phyloP scores from a whole-genome alignment of 768 basidiomycete species.

The Amanita pseudoporphyria region DNA sequence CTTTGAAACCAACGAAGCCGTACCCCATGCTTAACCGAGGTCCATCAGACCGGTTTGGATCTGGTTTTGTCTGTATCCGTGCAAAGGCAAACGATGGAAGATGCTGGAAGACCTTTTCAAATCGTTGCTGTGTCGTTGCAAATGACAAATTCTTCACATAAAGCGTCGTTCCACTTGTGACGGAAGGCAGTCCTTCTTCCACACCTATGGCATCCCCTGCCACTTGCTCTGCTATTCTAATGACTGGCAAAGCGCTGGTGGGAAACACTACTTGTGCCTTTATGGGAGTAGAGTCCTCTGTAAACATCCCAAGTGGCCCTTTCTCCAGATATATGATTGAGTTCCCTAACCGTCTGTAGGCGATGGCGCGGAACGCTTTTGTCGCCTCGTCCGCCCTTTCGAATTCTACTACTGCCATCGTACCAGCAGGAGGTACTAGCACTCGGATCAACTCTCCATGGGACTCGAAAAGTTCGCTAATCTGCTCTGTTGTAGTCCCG shows the following conservation, averaged over 20 bases:
- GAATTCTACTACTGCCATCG: constrained; percentile 88
- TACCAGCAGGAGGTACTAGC: constrained; percentile 85
- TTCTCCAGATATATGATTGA: constrained; percentile 90
- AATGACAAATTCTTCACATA: constrained; percentile 97
- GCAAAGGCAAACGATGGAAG: constrained; percentile 81
- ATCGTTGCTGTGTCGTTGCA: constrained; percentile 69
- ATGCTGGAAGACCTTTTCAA: constrained; percentile 59
- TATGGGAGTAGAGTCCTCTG: constrained; percentile 24
- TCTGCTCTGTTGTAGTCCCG: constrained; percentile 65
- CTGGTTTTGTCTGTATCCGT: constrained; percentile 84
- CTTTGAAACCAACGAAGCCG: constrained; percentile 90
- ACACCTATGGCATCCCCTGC: constrained; percentile 26
- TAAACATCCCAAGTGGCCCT: constrained; percentile 81
- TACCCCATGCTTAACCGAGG: constrained; percentile 84
- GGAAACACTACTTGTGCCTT: constrained; percentile 8
- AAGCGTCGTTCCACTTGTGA: constrained; percentile 70
- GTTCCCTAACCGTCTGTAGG: constrained; percentile 83
- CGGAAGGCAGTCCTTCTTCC: constrained; percentile 22
- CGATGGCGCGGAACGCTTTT: constrained; percentile 71
- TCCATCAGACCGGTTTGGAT: constrained; percentile 60
- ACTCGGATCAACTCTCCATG: constrained; percentile 67
- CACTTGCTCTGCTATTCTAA: constrained; percentile 35
- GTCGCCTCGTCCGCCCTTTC: constrained; percentile 59
- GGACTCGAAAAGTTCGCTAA: constrained; percentile 70
- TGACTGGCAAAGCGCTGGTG: not conserved